Percentiles rank a stretch among this genome's conserved stretches.
These are phyloP conservation scores for Pachysandra terminalis DNA, from an alignment of 164 flowering plant genomes.

Conservation along the genomic window DNA sequence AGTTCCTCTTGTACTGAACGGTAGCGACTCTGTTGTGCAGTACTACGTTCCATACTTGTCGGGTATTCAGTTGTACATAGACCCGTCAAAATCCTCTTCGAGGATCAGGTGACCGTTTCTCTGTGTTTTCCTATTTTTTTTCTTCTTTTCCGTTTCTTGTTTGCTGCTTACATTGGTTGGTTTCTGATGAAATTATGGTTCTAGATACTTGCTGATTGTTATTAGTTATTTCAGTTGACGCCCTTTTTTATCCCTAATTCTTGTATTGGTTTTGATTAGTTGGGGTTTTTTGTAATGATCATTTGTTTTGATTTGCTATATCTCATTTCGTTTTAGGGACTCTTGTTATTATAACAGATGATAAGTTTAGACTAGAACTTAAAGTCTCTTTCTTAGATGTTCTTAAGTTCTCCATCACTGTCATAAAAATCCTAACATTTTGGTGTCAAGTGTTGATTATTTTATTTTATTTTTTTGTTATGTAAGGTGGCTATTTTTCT, in stretches of 20 bases:
- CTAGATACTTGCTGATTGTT: neutral
- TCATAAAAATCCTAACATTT: too few species aligned
- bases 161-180: neutral
- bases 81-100: constrained; percentile 31
- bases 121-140: neutral
- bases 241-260: neutral
- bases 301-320: neutral
- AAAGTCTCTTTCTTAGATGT: too few species aligned
- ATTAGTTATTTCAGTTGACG: neutral
- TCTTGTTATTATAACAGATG: too few species aligned
- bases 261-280: neutral
- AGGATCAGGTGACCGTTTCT: constrained; percentile 34
- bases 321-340: neutral
- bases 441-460: too few species aligned
- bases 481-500: too few species aligned
- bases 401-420: too few species aligned
- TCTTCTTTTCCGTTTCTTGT: neutral
- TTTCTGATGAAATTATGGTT: neutral
- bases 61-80: constrained; percentile 62
- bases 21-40: constrained; percentile 46
- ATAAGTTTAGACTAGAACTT: too few species aligned
- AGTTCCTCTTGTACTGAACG: constrained; percentile 58
- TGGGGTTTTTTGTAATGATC: neutral
- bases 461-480: too few species aligned
- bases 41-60: constrained; percentile 75